These are phyloP conservation scores for Diutina neorugosa DNA, from an alignment of 1,139 yeast species.

Conservation along the genomic window DNA sequence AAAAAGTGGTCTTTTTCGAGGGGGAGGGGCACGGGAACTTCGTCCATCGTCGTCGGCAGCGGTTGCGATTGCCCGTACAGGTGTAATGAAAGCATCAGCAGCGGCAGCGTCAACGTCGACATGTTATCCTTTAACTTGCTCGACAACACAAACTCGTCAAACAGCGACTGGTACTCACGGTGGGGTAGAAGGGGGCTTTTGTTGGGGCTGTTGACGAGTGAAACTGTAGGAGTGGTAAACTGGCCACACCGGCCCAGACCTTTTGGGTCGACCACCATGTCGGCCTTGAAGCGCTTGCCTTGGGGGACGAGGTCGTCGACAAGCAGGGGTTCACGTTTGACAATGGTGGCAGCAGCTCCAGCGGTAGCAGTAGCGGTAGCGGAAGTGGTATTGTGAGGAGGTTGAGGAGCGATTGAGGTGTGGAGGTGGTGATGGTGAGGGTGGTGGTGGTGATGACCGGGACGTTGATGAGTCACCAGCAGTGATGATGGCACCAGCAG, in stretches of 20 bases:
- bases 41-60: neutral
- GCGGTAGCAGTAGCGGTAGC: neutral
- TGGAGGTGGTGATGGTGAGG: neutral
- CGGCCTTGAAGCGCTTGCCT: neutral
- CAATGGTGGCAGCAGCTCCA: neutral
- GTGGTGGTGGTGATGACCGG: too few species aligned
- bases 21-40: neutral
- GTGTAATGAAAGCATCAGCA: constrained; percentile 3
- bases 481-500: neutral
- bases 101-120: constrained; percentile 3
- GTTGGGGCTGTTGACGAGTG: constrained; percentile 4
- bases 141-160: neutral
- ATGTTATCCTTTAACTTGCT: neutral
- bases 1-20: neutral
- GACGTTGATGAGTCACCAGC: too few species aligned
- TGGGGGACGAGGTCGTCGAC: neutral
- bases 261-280: neutral
- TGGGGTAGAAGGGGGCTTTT: constrained; percentile 3
- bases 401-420: neutral
- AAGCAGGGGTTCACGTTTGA: neutral
- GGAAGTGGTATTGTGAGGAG: neutral
- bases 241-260: neutral
- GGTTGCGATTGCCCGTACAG: neutral
- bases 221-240: constrained; percentile 4
- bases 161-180: neutral